phyloP scores from a whole-genome alignment of 2,329 filamentous ascomycete genomes.

The Albophoma yamanashiensis region DNA sequence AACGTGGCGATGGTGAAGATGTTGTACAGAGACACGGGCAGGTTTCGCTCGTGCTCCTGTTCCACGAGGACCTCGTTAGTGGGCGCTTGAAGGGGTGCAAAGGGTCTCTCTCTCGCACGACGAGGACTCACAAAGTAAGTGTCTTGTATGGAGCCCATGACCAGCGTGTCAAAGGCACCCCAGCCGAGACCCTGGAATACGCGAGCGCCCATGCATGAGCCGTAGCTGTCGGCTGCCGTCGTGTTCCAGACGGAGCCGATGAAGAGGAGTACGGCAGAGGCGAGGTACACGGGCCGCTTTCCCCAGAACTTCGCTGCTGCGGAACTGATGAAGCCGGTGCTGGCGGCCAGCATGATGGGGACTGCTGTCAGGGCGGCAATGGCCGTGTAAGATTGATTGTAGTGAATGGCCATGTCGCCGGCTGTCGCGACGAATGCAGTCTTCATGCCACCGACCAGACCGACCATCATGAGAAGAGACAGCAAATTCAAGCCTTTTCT shows the following conservation, averaged over 20 bases:
- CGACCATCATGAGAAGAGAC: slow-evolving; percentile 34
- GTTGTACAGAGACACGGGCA: slow-evolving; percentile 33
- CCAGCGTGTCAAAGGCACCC: slow-evolving; percentile 45
- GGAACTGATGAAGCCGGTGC: slow-evolving; percentile 31
- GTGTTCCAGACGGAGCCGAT: slow-evolving; percentile 41
- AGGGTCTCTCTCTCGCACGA: not conserved
- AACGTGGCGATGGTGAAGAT: slow-evolving; percentile 33
- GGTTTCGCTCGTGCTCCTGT: slow-evolving; percentile 39
- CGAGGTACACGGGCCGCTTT: slow-evolving; percentile 42
- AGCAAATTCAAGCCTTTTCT: slow-evolving; percentile 38
- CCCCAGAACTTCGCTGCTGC: slow-evolving; percentile 36
- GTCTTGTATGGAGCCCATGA: slow-evolving; percentile 42
- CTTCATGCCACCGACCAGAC: slow-evolving; percentile 40
- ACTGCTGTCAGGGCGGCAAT: slow-evolving; percentile 40
- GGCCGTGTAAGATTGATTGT: slow-evolving; percentile 34
- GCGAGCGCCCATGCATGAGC: slow-evolving; percentile 38
- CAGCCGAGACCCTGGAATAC: slow-evolving; percentile 47
- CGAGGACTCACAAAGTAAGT: slow-evolving; percentile 39
- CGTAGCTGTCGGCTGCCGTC: slow-evolving; percentile 26
- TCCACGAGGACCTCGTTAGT: not conserved
- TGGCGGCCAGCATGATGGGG: slow-evolving; percentile 38
- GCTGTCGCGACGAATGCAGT: slow-evolving; percentile 40
- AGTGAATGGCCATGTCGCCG: slow-evolving; percentile 28
- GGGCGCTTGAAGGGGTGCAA: too few relatives aligned
- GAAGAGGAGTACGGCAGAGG: slow-evolving; percentile 33